These are phyloP conservation scores for Polygonum maritimum DNA, from an alignment of 148 eudicot genomes.

Conservation along the genomic window DNA sequence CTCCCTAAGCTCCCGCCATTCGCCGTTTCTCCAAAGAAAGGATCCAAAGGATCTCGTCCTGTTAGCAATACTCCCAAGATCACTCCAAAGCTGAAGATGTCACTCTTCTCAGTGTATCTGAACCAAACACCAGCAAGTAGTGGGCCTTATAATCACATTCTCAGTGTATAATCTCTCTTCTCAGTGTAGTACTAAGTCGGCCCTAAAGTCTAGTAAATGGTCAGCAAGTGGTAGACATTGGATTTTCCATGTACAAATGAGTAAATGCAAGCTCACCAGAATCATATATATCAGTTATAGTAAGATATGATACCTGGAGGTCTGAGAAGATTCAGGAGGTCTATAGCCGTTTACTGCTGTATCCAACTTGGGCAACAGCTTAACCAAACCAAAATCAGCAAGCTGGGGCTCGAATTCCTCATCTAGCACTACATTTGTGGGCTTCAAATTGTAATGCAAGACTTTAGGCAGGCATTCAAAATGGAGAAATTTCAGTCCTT, in stretches of 20 bases:
- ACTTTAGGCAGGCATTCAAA: conserved; percentile 47
- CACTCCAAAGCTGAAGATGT: conserved; percentile 84
- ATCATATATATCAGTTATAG: neutral
- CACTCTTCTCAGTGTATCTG: conserved; percentile 89
- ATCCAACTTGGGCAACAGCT: conserved; percentile 41
- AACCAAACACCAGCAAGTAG: conserved; percentile 3
- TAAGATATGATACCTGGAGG: conserved; percentile 37
- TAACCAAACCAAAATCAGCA: conserved; percentile 66
- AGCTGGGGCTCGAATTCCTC: conserved; percentile 66
- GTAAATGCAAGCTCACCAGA: neutral
- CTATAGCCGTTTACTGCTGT: conserved; percentile 38
- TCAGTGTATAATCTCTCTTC: neutral
- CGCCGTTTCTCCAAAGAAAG: conserved; percentile 54
- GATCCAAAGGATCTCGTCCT: conserved; percentile 67
- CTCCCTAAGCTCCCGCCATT: conserved; percentile 65
- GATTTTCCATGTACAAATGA: neutral
- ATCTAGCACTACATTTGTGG: conserved; percentile 75
- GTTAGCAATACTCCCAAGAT: conserved; percentile 72
- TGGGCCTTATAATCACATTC: neutral
- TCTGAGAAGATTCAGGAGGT: conserved; percentile 71
- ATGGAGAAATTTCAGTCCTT: conserved; percentile 73
- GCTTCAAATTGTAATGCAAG: conserved; percentile 72
- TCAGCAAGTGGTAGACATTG: neutral
- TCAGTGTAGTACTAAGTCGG: neutral
- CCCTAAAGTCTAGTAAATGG: too few species aligned